Conservation (phyloP, 352 stramenopile species). For the Phytophthora boehmeriae region DNA sequence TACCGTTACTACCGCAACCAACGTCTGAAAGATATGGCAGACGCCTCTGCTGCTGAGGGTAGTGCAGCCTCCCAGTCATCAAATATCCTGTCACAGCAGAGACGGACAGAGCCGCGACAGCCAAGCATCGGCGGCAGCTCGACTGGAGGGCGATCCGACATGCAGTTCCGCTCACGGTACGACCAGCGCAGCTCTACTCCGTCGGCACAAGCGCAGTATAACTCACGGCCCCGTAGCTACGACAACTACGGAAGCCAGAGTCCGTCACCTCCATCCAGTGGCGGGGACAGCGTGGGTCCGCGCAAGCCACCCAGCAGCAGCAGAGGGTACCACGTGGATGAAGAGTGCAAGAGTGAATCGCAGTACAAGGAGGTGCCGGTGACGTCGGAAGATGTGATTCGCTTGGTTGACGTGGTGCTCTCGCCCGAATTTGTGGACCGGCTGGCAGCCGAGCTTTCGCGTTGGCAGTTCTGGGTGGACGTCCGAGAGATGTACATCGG, state of each 20-base stretch:
- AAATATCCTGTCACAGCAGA: conserved; percentile 16
- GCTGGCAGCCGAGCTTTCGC: conserved; percentile 62
- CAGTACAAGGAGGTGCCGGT: conserved; percentile 65
- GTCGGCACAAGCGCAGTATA: conserved; percentile 20
- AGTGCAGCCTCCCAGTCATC: conserved; percentile 6
- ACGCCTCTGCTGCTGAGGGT: conserved; percentile 13
- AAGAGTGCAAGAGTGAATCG: conserved; percentile 41
- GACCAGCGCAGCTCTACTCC: conserved; percentile 21
- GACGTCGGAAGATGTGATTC: conserved; percentile 77
- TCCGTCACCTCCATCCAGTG: conserved; percentile 38
- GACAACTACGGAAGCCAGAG: conserved; percentile 38
- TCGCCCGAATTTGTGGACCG: conserved; percentile 77
- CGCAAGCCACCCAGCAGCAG: conserved; percentile 16
- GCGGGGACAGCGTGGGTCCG: conserved; percentile 28
- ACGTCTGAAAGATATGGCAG: conserved; percentile 51
- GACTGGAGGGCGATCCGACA: conserved; percentile 11
- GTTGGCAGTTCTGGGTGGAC: conserved; percentile 85
- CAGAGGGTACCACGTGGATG: conserved; percentile 34
- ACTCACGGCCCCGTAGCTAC: conserved; percentile 24
- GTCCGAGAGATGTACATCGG: conserved; percentile 78
- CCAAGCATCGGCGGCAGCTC: conserved; percentile 19
- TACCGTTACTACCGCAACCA: conserved; percentile 82
- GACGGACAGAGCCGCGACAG: conserved; percentile 18
- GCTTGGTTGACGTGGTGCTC: conserved; percentile 74
- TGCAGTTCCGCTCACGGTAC: conserved; percentile 32